Evolutionary conservation across 805 yeast genomes (phyloP), one percentile per base, ranked within the genome.

Genomic region (Hanseniaspora jakobsenii): DNA sequence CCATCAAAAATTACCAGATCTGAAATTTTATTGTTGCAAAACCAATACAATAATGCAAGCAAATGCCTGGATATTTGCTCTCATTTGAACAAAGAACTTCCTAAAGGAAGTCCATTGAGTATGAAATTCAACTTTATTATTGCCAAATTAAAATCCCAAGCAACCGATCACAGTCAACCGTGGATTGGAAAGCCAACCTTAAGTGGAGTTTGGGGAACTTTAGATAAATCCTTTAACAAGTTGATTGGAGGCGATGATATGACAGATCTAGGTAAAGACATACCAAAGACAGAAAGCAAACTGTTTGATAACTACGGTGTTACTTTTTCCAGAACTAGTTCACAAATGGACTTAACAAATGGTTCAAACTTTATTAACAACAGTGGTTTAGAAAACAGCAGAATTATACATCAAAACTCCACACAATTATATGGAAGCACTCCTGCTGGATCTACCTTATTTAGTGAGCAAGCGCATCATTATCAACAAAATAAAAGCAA

Each of bases 211-310:
- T 84, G 94, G 94, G 89, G 91, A 9, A 87, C 81, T 34, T 61
- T 84, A 36, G 94, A 84, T 58, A 84, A 84, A 57, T 74, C 82
- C 4, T 75, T 81, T 55, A 78, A 73, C 56, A 78, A 77, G 57
- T 77, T 79, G 59, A 86, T 89, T 47, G 79, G 94, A 31, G 96
- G 95, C 1, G 96, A 89, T 38, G 94, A 81, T 28, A 65, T 57
- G 13, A 48, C 41, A 3, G 66, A 67, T 22, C 52, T 62, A 4
- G 64, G 63, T 36, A 62, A 62, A 21, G 67, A 68, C 1, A 34
- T 29, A 2, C 26, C 36, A 13, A 28, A 23, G 18, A 28, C 29
- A 4, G 45, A 39, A 36, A 69, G 66, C 30, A 81, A 80, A 9
- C 75, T 77, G 0, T 80, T 81, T 59, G 77, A 83, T 42, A 79